Evolutionary conservation across 441 rosid genomes (phyloP).

Genomic region (Croton laevigatus): DNA sequence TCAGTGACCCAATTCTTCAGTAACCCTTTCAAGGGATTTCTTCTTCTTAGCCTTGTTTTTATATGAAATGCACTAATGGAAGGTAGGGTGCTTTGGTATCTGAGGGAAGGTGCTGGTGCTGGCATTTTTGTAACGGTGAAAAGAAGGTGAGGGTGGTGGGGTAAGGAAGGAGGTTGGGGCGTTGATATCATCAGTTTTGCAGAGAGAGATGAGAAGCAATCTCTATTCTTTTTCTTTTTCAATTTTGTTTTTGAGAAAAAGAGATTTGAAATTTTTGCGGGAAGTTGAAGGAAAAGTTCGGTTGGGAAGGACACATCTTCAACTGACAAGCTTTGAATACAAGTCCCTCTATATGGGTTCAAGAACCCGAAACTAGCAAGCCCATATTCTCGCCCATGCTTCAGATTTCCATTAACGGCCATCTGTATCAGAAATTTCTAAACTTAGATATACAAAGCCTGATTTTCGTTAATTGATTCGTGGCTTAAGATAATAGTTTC

Average conservation of each 20-base stretch:
- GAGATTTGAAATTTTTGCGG: constrained; percentile 56
- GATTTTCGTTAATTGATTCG: too few relatives aligned
- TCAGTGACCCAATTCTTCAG: constrained; percentile 2
- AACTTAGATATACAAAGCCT: too few relatives aligned
- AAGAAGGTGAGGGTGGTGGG: constrained; percentile 41
- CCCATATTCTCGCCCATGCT: background rate
- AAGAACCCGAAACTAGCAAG: background rate
- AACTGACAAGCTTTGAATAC: constrained; percentile 36
- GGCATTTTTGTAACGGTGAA: constrained; percentile 37
- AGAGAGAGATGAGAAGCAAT: constrained; percentile 44
- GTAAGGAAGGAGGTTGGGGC: constrained; percentile 61
- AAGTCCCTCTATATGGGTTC: constrained; percentile 8
- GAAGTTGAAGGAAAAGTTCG: constrained; percentile 60
- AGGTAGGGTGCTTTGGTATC: background rate
- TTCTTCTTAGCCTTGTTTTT: background rate
- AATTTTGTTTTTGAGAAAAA: constrained; percentile 16
- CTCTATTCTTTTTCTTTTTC: constrained; percentile 14
- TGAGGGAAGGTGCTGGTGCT: constrained; percentile 31
- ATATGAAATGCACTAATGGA: background rate
- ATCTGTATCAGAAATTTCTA: too few relatives aligned
- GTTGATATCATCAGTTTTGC: constrained; percentile 56
- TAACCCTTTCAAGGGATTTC: constrained; percentile 1
- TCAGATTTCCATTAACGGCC: background rate
- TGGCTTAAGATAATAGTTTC: background rate
- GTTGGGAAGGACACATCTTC: constrained; percentile 52